Conservation (phyloP, 148 eudicot genomes). For the Nepenthes mirabilis region DNA sequence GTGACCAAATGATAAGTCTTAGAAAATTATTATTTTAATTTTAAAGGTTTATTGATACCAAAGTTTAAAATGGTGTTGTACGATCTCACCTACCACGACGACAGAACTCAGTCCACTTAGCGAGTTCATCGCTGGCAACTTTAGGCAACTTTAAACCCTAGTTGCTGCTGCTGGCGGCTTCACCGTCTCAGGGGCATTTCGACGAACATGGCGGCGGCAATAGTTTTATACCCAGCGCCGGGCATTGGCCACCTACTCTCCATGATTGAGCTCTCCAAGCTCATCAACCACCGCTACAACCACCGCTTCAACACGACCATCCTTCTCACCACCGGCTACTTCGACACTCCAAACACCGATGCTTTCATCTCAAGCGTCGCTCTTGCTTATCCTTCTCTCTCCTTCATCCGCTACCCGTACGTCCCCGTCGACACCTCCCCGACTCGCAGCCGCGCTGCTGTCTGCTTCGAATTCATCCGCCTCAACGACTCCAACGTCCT, state of each 20-base stretch:
- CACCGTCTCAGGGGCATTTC: no score
- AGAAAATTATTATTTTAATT: no score
- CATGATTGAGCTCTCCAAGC: conserved; percentile 23
- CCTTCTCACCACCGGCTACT: conserved; percentile 15
- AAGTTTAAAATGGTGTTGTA: no score
- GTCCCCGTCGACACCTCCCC: conserved; percentile 4
- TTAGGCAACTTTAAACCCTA: no score
- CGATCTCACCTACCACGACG: no score
- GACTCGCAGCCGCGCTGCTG: conserved; percentile 6
- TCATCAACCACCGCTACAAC: conserved; percentile 15
- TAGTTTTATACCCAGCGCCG: conserved; percentile 25
- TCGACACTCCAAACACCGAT: conserved; percentile 12
- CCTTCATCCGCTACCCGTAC: conserved; percentile 13
- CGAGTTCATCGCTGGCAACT: no score
- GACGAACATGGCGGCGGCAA: conserved; percentile 2
- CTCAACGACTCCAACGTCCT: conserved; percentile 16
- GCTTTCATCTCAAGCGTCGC: conserved; percentile 7
- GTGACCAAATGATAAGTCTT: no score
- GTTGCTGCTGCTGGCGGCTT: no score
- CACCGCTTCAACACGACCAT: conserved; percentile 16
- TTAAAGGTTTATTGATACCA: no score
- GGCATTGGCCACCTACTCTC: conserved; percentile 27
- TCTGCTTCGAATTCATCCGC: conserved; percentile 13
- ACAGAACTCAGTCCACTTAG: no score
- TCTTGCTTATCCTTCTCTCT: conserved; percentile 14